phyloP scores from a whole-genome alignment of 1,284 basidiomycete species.

The Agaricales sp. region DNA sequence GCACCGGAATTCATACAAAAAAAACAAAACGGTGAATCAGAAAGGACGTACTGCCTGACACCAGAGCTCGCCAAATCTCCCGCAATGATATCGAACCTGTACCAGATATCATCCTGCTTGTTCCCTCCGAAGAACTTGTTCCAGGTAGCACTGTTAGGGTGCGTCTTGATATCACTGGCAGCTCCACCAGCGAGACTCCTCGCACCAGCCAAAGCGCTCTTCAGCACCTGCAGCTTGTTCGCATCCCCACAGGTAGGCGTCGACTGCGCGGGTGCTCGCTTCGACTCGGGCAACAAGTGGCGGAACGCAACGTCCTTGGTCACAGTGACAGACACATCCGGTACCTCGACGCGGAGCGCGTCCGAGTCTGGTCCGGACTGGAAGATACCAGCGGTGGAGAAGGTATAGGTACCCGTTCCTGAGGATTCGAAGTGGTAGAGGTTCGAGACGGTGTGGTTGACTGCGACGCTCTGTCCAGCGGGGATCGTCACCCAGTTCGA shows the following conservation, averaged over 20 bases:
- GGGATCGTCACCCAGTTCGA: constrained; percentile 1
- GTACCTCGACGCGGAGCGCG: background rate
- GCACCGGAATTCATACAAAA: too few species aligned
- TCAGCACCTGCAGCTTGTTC: background rate
- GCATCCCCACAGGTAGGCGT: background rate
- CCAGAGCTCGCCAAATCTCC: constrained; percentile 2
- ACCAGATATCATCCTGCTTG: background rate
- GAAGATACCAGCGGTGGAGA: background rate
- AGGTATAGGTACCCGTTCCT: background rate
- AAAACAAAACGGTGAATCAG: too few species aligned
- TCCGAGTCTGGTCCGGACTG: background rate
- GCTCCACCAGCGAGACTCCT: background rate
- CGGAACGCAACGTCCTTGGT: background rate
- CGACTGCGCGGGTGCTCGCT: background rate
- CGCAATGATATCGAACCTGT: constrained; percentile 1
- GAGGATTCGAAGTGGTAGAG: background rate
- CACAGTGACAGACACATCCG: background rate
- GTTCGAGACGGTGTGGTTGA: background rate
- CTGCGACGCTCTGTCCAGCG: background rate
- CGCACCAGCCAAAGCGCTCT: background rate
- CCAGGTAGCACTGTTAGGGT: background rate
- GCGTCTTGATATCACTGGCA: background rate
- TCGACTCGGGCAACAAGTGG: background rate
- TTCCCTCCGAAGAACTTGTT: constrained; percentile 1
- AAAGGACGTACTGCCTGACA: background rate